phyloP scores from a whole-genome alignment of 306 rosid species.

The Pterocarpus macrocarpus region DNA sequence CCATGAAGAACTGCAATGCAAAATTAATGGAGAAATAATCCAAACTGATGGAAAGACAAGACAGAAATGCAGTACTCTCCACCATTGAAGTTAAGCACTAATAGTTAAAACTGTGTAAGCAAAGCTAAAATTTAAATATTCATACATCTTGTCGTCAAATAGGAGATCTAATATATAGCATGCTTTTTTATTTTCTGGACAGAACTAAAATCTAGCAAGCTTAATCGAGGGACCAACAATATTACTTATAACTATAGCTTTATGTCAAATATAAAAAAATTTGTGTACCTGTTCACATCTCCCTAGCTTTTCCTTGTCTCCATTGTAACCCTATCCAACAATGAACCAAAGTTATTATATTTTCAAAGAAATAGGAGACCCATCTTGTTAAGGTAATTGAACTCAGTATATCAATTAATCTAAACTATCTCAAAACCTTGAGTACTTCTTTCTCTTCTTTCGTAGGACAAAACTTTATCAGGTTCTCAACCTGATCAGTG shows the following conservation, averaged over 20 bases:
- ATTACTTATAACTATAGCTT: too few relatives aligned
- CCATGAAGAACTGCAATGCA: slow-evolving; percentile 74
- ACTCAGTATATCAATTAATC: slow-evolving; percentile 35
- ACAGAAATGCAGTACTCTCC: slow-evolving; percentile 32
- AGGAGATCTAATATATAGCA: too few relatives aligned
- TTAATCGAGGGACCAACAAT: too few relatives aligned
- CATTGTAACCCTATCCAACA: slow-evolving; percentile 68
- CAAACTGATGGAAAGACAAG: slow-evolving; percentile 25
- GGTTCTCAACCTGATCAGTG: slow-evolving; percentile 87
- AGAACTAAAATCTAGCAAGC: too few relatives aligned
- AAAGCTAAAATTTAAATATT: too few relatives aligned
- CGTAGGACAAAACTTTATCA: slow-evolving; percentile 92
- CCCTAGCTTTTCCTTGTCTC: slow-evolving; percentile 89
- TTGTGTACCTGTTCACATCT: slow-evolving; percentile 88
- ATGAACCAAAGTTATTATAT: slow-evolving; percentile 43
- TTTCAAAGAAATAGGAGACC: slow-evolving; percentile 33
- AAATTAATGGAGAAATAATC: slow-evolving; percentile 36
- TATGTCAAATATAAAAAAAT: too few relatives aligned
- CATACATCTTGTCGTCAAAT: too few relatives aligned
- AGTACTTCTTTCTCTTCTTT: slow-evolving; percentile 91
- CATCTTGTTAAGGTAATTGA: slow-evolving; percentile 37
- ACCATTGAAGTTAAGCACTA: slow-evolving; percentile 34
- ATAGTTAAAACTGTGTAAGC: not conserved
- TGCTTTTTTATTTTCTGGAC: too few relatives aligned
- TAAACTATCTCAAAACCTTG: slow-evolving; percentile 64